These are phyloP conservation scores for Penicillium fuscoglaucum DNA, from an alignment of 2,329 filamentous ascomycete genomes.

Conservation along the genomic window DNA sequence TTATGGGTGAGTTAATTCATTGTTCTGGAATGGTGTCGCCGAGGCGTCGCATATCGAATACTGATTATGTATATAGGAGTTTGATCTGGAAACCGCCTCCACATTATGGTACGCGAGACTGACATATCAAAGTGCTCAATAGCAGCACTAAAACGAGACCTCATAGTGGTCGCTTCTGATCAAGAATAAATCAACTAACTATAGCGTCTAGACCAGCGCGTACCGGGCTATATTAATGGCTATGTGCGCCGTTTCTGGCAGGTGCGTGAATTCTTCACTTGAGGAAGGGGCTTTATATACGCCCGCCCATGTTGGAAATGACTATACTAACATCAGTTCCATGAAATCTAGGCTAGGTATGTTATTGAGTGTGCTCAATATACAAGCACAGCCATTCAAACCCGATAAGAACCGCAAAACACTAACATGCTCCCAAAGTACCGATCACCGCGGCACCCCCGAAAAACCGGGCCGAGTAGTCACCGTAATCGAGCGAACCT, in stretches of 20 bases:
- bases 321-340: neutral
- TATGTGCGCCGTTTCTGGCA: slow-evolving; percentile 98
- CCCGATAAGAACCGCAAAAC: neutral
- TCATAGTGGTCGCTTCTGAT: neutral
- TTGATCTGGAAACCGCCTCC: slow-evolving; percentile 98
- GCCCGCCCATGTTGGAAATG: neutral
- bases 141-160: neutral
- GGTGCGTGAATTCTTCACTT: slow-evolving; percentile 56
- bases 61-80: slow-evolving; percentile 59
- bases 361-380: neutral
- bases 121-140: neutral
- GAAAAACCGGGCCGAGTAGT: slow-evolving; percentile 85
- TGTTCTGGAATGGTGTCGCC: neutral
- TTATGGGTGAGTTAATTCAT: slow-evolving; percentile 72
- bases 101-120: slow-evolving; percentile 70
- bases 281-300: too few species aligned
- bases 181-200: neutral
- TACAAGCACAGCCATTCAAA: neutral
- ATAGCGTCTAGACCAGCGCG: slow-evolving; percentile 64
- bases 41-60: neutral
- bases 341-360: slow-evolving; percentile 34
- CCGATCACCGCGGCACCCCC: slow-evolving; percentile 93
- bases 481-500: slow-evolving; percentile 80
- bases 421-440: slow-evolving; percentile 52
- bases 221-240: slow-evolving; percentile 87